phyloP scores from a whole-genome alignment of 2,329 filamentous ascomycete species.

The Cercospora beticola region DNA sequence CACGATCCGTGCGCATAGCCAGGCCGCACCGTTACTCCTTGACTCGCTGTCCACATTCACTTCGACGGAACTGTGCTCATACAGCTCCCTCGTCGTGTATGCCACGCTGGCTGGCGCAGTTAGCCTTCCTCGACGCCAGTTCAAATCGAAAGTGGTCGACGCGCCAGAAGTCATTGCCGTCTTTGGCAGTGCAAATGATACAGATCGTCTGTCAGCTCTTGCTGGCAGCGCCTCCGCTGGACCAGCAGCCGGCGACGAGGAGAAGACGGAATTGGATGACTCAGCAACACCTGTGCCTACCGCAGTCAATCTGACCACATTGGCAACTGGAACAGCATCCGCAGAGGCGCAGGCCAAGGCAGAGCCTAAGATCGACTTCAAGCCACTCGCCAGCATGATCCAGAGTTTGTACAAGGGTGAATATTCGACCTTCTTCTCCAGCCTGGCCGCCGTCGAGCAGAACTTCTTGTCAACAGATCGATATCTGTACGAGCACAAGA shows the following conservation, averaged over 20 bases:
- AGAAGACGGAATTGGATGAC: slow-evolving; percentile 54
- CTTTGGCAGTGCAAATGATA: slow-evolving; percentile 69
- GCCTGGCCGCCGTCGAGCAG: slow-evolving; percentile 86
- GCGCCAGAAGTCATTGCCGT: slow-evolving; percentile 98
- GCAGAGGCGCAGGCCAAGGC: slow-evolving; percentile 66
- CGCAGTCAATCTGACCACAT: slow-evolving; percentile 82
- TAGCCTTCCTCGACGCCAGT: slow-evolving; percentile 93
- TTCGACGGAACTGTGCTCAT: slow-evolving; percentile 96
- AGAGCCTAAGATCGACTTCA: slow-evolving; percentile 84
- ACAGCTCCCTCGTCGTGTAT: slow-evolving; percentile 92
- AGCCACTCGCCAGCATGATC: slow-evolving; percentile 80
- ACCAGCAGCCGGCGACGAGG: slow-evolving; percentile 72
- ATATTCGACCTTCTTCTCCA: slow-evolving; percentile 91
- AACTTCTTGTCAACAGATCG: slow-evolving; percentile 91
- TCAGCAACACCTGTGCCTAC: slow-evolving; percentile 52
- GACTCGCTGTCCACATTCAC: slow-evolving; percentile 98
- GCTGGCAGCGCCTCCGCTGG: slow-evolving; percentile 79
- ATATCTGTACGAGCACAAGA: slow-evolving; percentile 91
- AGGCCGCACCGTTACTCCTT: slow-evolving; percentile 87
- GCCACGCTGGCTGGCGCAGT: slow-evolving; percentile 92
- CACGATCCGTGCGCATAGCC: slow-evolving; percentile 84
- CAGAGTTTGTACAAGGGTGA: slow-evolving; percentile 89
- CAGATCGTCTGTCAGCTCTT: slow-evolving; percentile 82
- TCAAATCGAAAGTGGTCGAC: slow-evolving; percentile 98
- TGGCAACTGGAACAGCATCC: slow-evolving; percentile 60